Percentiles rank a stretch among this genome's conserved stretches.
phyloP scores from a whole-genome alignment of 2,329 filamentous ascomycete species.

The Aspergillus chevalieri region DNA sequence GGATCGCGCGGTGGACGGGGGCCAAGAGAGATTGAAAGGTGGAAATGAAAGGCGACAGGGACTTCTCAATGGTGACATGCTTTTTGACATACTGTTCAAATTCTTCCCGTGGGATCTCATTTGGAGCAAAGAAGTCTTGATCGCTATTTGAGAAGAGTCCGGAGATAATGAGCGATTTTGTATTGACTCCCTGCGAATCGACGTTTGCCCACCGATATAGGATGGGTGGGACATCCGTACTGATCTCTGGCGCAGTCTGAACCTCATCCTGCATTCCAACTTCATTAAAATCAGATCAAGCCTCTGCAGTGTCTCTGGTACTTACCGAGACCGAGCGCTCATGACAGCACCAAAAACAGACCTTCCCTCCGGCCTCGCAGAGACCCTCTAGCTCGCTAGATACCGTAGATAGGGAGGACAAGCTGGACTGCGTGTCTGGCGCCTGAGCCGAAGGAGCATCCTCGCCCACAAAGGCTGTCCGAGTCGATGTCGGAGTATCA shows the following conservation, averaged over 20 bases:
- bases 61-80: constrained; percentile 19
- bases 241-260: not conserved
- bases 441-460: not conserved
- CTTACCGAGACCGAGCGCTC: constrained; percentile 4
- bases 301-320: not conserved
- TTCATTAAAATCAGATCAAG: not conserved
- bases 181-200: constrained; percentile 28
- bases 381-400: not conserved
- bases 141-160: constrained; percentile 17
- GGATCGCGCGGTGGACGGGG: constrained; percentile 28
- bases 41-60: constrained; percentile 30
- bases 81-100: constrained; percentile 17
- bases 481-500: not conserved
- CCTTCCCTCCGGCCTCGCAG: constrained; percentile 12
- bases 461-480: not conserved
- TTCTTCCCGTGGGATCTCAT: constrained; percentile 7
- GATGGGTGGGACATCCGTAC: constrained; percentile 17
- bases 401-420: not conserved
- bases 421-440: not conserved
- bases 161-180: constrained; percentile 14
- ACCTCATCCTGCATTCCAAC: not conserved
- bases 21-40: constrained; percentile 19
- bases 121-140: constrained; percentile 5
- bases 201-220: constrained; percentile 30
- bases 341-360: constrained; percentile 18